Evolutionary conservation across 2,329 filamentous ascomycete species (phyloP).

Genomic region (Calonectria crousiana): DNA sequence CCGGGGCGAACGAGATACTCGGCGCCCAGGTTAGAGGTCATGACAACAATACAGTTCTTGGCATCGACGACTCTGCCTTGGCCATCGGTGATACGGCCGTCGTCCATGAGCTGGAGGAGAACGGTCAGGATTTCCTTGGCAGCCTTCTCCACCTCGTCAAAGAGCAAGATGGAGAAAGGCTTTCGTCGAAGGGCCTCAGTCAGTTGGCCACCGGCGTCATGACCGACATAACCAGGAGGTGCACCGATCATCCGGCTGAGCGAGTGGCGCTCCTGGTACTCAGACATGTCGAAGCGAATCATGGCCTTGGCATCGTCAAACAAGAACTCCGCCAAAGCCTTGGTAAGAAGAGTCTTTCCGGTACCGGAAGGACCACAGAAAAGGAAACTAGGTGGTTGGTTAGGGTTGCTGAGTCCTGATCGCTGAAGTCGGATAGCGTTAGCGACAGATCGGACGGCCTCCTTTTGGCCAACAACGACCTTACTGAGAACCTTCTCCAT

Average conservation of each 20-base stretch:
- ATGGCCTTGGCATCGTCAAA: conserved; percentile 98
- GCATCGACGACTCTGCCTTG: conserved; percentile 96
- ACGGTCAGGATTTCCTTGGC: conserved; percentile 98
- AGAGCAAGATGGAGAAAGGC: conserved; percentile 97
- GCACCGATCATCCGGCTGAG: conserved; percentile 98
- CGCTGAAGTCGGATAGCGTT: conserved; percentile 96
- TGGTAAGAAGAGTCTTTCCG: conserved; percentile 96
- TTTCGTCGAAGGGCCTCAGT: conserved; percentile 94
- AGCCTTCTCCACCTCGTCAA: conserved; percentile 98
- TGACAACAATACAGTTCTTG: conserved; percentile 98
- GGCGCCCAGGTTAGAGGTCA: conserved; percentile 97
- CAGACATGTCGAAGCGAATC: conserved; percentile 99
- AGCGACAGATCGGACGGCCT: conserved; percentile 92
- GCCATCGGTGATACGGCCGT: conserved; percentile 97
- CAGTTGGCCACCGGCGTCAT: conserved; percentile 94
- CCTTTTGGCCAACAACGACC: conserved; percentile 92
- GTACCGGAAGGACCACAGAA: conserved; percentile 99
- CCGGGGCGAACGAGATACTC: conserved; percentile 89
- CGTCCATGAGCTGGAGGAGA: conserved; percentile 98
- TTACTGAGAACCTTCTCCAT: conserved; percentile 92
- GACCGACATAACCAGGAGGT: conserved; percentile 95
- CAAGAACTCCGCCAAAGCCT: conserved; percentile 95
- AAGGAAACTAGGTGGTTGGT: conserved; percentile 96
- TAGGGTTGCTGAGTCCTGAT: conserved; percentile 94
- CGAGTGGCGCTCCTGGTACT: conserved; percentile 97